These are phyloP conservation scores for Colletotrichum chrysophilum DNA, from an alignment of 2,329 filamentous ascomycete genomes.

Conservation along the genomic window DNA sequence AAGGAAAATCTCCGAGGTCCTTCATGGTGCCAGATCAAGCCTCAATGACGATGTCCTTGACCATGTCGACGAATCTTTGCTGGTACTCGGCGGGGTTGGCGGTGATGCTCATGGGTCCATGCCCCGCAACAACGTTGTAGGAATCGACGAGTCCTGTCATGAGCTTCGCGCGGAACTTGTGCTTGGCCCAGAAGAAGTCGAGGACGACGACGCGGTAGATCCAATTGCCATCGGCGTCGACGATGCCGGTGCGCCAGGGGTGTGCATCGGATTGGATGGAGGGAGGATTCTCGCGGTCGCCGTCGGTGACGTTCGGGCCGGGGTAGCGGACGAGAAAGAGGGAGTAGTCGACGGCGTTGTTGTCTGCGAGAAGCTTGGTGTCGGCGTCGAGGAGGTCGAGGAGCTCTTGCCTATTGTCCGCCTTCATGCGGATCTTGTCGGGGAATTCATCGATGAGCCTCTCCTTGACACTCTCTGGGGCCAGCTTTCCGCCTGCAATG, in stretches of 20 bases:
- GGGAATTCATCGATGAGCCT: slow-evolving; percentile 71
- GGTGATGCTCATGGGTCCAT: slow-evolving; percentile 78
- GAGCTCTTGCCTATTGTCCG: slow-evolving; percentile 60
- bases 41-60: slow-evolving; percentile 44
- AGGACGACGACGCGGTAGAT: slow-evolving; percentile 71
- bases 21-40: slow-evolving; percentile 18
- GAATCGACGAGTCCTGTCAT: slow-evolving; percentile 70
- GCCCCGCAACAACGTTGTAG: slow-evolving; percentile 66
- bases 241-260: slow-evolving; percentile 66
- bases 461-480: slow-evolving; percentile 68
- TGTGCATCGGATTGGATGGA: slow-evolving; percentile 30
- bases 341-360: slow-evolving; percentile 77
- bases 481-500: slow-evolving; percentile 66
- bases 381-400: slow-evolving; percentile 62
- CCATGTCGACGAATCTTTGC: slow-evolving; percentile 55
- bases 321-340: slow-evolving; percentile 68
- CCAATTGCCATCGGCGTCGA: slow-evolving; percentile 67
- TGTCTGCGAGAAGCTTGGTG: slow-evolving; percentile 64
- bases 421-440: slow-evolving; percentile 65
- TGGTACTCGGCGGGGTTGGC: slow-evolving; percentile 73
- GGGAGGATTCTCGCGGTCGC: slow-evolving; percentile 46
- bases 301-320: slow-evolving; percentile 13
- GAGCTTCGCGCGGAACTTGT: slow-evolving; percentile 68
- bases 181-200: slow-evolving; percentile 82
- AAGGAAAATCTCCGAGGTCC: neutral